Evolutionary conservation across 805 yeast genomes (phyloP), one percentile per base, ranked within the genome.

Genomic region (Saccharomycopsis microspora): DNA sequence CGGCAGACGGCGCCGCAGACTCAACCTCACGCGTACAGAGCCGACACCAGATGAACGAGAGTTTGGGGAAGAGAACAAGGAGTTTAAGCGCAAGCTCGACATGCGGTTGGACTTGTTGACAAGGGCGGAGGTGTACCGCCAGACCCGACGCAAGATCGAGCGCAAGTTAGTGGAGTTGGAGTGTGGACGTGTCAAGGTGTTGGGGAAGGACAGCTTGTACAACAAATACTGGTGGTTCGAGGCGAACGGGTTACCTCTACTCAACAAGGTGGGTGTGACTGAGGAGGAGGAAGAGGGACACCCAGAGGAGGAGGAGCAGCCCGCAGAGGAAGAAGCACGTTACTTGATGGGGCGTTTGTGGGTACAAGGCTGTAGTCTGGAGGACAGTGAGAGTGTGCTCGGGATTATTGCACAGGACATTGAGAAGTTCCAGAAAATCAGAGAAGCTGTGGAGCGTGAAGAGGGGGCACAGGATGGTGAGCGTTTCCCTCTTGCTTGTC

Each of bases 211-310:
- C 62, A 68, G 95, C 44, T 75, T 76, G 50, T 88, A 70, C 61
- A 93, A 93, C 65, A 70, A 89, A 54, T 93, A 90, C 61, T 93
- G 95, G 95, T 93, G 96, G 96, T 79, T 88, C 59, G 97, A 90
- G 58, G 71, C 72, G 53, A 82, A 83, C 58, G 98, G 97, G 0
- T 68, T 87, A 43, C 86, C 88, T 3, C 69, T 70, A 5, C 5
- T 7, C 27, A 32, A 33, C 39, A 43, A 56, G 29, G 64, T 58
- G 19, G 60, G 56, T 7, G 64, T 57, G 4, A 58, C 55, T 9
- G 66, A 57, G 1, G 62, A 62, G 0, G 55, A 54, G 5, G 67
- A 58, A 27, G 73, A 60, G 0, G 75, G 62, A 3, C 76, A 67
- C 1, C 71, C 69, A 8, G 67, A 65, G 3, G 72, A 68, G 1